These are phyloP conservation scores for Ogataea paradorogensis DNA, from an alignment of 805 yeast genomes.

Conservation along the genomic window DNA sequence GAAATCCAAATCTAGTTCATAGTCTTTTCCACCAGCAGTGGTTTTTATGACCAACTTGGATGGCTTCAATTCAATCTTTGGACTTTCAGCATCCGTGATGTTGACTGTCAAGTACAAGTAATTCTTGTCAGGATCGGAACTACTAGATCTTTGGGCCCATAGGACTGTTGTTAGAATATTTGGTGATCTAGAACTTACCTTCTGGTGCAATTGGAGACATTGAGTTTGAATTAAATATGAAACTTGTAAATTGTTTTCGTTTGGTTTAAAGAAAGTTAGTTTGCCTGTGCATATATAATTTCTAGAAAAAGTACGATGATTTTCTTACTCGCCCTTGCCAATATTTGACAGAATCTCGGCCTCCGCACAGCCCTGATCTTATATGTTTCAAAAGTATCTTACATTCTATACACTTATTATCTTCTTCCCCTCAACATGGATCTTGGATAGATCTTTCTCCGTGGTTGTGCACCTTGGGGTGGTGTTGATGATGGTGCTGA, in stretches of 20 bases:
- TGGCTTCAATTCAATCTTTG: slow-evolving; percentile 59
- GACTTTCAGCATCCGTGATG: slow-evolving; percentile 64
- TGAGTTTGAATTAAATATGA: not conserved
- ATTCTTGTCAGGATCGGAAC: slow-evolving; percentile 69
- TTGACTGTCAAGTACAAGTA: slow-evolving; percentile 70
- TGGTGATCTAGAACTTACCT: slow-evolving; percentile 24
- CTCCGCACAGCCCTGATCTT: slow-evolving; percentile 8
- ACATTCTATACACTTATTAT: slow-evolving; percentile 10
- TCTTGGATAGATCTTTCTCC: slow-evolving; percentile 23
- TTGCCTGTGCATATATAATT: not conserved
- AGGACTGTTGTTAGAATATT: slow-evolving; percentile 42
- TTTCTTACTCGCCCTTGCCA: not conserved
- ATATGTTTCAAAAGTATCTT: slow-evolving; percentile 7
- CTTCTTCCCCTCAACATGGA: slow-evolving; percentile 21
- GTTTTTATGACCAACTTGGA: slow-evolving; percentile 52
- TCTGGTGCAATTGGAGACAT: slow-evolving; percentile 32
- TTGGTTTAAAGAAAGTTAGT: too few species aligned
- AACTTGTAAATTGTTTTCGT: not conserved
- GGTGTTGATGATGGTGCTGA: slow-evolving; percentile 23
- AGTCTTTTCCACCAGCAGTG: slow-evolving; percentile 48
- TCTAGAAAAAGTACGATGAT: not conserved
- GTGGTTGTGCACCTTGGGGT: slow-evolving; percentile 16
- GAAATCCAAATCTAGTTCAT: slow-evolving; percentile 70
- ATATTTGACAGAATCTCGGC: not conserved
- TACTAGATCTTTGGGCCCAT: slow-evolving; percentile 97